Evolutionary conservation across 768 basidiomycete genomes (phyloP).

Genomic region (Boletus huronensis): DNA sequence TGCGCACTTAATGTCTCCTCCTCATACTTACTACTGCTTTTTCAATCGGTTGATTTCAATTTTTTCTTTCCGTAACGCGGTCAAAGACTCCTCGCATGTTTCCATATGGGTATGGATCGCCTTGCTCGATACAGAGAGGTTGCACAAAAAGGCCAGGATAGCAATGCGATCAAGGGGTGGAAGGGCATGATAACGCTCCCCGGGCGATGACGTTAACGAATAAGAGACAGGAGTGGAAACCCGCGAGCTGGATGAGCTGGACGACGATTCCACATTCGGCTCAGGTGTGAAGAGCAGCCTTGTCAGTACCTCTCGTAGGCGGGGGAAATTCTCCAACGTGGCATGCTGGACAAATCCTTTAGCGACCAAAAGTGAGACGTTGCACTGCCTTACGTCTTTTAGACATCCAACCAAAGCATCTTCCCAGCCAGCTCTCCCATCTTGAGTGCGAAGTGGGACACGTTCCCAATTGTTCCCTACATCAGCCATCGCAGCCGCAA

Average conservation of each 20-base stretch:
- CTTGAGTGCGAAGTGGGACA: constrained; percentile 64
- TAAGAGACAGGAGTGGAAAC: constrained; percentile 45
- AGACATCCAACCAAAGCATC: constrained; percentile 85
- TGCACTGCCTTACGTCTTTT: constrained; percentile 70
- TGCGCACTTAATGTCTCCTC: constrained; percentile 5
- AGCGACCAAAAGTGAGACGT: neutral
- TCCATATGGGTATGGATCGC: constrained; percentile 88
- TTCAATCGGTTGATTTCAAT: constrained; percentile 90
- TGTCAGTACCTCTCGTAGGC: constrained; percentile 66
- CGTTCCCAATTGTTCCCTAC: constrained; percentile 87
- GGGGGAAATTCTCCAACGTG: constrained; percentile 66
- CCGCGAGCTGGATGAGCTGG: constrained; percentile 46
- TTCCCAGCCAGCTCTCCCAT: constrained; percentile 87
- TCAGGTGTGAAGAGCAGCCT: constrained; percentile 71
- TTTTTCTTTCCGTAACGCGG: constrained; percentile 91
- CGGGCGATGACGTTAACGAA: constrained; percentile 47
- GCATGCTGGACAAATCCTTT: constrained; percentile 54
- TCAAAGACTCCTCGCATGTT: constrained; percentile 82
- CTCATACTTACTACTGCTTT: constrained; percentile 73
- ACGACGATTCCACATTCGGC: constrained; percentile 36
- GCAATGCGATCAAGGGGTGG: constrained; percentile 78
- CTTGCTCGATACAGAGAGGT: constrained; percentile 87
- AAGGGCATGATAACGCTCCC: constrained; percentile 69
- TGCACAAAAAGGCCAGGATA: constrained; percentile 85
- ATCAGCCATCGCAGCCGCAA: constrained; percentile 69